Base-by-base conservation (phyloP, 106 monocot genomes). In the Platanthera zijinensis region DNA sequence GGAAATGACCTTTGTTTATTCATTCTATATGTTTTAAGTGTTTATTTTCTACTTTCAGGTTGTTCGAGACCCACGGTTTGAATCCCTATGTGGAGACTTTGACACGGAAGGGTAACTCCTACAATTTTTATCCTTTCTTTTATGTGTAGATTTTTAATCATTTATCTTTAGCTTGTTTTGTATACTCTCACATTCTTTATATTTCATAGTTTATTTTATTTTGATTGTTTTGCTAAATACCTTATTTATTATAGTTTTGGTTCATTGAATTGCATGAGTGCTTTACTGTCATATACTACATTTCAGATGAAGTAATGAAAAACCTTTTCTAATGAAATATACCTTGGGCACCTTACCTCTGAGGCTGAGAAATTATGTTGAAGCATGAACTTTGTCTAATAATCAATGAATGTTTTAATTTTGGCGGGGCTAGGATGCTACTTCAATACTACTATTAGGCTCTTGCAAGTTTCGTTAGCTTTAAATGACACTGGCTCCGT, bases 1-100 rank as follows among this genome's bases (percentile, higher is more conserved):
- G 10, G 62, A 66, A 32, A 66, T 66, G 7, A 32, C 32, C 8
- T 11, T 66, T 10, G 25, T 66, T 66, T 48, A 72, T 72, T 50
- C 3, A 72, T 47, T 50, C 10, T 51, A 51, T 72, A 22, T 46
- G 6, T 72, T 51, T 15, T 6, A 69, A 14, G 22, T 62, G 57
- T 83, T 19, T 56, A 48, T 13, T 25, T 56, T 48, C 7, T 22
- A 62, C 59, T 78, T 52, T 21, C 64, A 92, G 92, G 82, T 86
- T 78, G 86, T 78, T 76, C 57, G 86, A 52, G 92, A 92, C 80
- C 92, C 92, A 80, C 79, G 92, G 11, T 92, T 92, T 74, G 92
- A 92, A 59, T 85, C 92, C 64, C 51, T 92, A 73, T 84, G 82
- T 79, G 92, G 92, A 82, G 75, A 73, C 52, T 73, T 86, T 77